Evolutionary conservation across 2,329 filamentous ascomycete genomes (phyloP).

Genomic region (Talaromyces sp.): DNA sequence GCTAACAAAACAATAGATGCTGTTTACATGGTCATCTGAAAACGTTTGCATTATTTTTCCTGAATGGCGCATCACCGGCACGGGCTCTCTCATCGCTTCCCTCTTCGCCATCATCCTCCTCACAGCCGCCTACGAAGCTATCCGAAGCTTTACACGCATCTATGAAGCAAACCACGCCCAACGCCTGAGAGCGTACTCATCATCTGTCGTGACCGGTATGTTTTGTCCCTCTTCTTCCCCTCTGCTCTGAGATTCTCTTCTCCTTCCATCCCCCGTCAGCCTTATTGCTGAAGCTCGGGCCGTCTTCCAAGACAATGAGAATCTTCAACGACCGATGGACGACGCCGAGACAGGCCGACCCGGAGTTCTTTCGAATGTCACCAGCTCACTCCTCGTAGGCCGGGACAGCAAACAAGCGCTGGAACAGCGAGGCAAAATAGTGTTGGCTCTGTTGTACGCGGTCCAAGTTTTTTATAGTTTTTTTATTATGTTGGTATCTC

Average conservation of each 20-base stretch:
- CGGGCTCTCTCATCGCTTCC: conserved; percentile 69
- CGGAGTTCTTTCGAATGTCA: conserved; percentile 33
- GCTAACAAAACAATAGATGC: conserved; percentile 59
- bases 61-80: conserved; percentile 78
- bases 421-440: conserved; percentile 64
- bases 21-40: conserved; percentile 91
- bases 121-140: conserved; percentile 85
- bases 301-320: conserved; percentile 30
- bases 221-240: conserved; percentile 1
- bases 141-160: conserved; percentile 68
- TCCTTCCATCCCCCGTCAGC: conserved; percentile 7
- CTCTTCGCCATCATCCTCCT: conserved; percentile 76
- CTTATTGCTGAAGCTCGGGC: conserved; percentile 15
- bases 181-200: conserved; percentile 44
- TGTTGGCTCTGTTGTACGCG: conserved; percentile 80
- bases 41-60: conserved; percentile 96
- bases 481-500: conserved; percentile 85
- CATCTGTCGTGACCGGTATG: conserved; percentile 26
- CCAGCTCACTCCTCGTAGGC: conserved; percentile 70
- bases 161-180: conserved; percentile 60
- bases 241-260: not conserved
- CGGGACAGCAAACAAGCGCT: conserved; percentile 56
- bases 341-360: conserved; percentile 1
- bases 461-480: conserved; percentile 98
- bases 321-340: conserved; percentile 13